Evolutionary conservation across 345 rosid genomes (phyloP).

Genomic region (Arabidopsis arenosa): DNA sequence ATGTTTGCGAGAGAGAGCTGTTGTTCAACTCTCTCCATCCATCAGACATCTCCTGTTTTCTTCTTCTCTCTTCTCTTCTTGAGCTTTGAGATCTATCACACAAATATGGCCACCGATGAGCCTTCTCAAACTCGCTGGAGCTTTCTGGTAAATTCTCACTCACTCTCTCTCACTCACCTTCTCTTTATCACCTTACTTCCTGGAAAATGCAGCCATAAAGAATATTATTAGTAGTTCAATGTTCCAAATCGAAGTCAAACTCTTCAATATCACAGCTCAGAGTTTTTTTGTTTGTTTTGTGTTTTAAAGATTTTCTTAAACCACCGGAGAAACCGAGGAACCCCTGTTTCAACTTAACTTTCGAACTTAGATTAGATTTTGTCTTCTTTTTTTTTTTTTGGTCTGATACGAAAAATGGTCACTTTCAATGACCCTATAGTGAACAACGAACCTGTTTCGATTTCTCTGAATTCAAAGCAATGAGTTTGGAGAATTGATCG

Average conservation of each 20-base stretch:
- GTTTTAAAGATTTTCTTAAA: background rate
- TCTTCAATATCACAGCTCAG: constrained; percentile 4
- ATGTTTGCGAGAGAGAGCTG: background rate
- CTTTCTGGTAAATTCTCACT: constrained; percentile 61
- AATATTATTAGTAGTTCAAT: background rate
- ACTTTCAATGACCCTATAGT: background rate
- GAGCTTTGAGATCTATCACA: constrained; percentile 25
- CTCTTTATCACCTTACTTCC: background rate
- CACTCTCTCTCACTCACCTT: constrained; percentile 10
- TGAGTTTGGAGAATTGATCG: constrained; percentile 42
- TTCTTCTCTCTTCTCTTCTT: constrained; percentile 3
- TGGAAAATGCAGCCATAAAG: background rate
- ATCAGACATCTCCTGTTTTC: background rate
- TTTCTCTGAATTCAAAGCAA: constrained; percentile 32
- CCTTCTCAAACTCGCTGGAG: constrained; percentile 86
- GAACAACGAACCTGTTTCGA: constrained; percentile 30
- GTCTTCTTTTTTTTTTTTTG: background rate
- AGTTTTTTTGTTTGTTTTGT: background rate
- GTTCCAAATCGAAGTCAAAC: constrained; percentile 28
- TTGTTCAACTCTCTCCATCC: constrained; percentile 30
- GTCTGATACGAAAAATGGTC: background rate
- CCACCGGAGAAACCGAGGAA: constrained; percentile 43
- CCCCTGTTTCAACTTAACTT: background rate
- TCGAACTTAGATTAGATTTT: background rate
- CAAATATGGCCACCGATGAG: constrained; percentile 61